Conservation (phyloP, 1,139 yeast genomes). For the Hansenula sp. region DNA sequence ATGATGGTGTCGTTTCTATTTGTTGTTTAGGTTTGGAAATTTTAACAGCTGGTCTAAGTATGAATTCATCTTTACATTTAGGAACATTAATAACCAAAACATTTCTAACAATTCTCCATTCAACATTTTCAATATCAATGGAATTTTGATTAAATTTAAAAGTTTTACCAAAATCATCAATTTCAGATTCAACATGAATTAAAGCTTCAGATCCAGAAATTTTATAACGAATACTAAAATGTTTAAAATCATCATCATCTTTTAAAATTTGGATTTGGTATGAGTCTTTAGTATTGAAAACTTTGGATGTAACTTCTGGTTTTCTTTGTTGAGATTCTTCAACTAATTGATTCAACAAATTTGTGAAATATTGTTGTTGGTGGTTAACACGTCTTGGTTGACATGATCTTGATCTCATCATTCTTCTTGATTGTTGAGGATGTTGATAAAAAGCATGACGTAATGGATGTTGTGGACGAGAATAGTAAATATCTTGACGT, state of each 20-base stretch:
- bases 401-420: slow-evolving; percentile 1
- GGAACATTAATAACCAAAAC: slow-evolving; percentile 9
- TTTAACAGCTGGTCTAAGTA: slow-evolving; percentile 1
- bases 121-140: slow-evolving; percentile 6
- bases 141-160: slow-evolving; percentile 6
- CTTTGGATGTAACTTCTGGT: slow-evolving; percentile 6
- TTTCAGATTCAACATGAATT: slow-evolving; percentile 6
- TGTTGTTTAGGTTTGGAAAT: neutral
- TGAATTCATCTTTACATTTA: slow-evolving; percentile 1
- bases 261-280: slow-evolving; percentile 10
- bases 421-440: neutral
- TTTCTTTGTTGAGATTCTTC: neutral
- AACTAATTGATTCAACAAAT: neutral
- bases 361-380: neutral
- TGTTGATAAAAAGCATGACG: no score
- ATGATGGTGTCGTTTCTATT: neutral
- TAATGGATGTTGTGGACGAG: neutral
- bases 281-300: slow-evolving; percentile 3
- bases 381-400: neutral
- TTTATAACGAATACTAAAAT: slow-evolving; percentile 9
- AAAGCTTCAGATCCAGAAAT: slow-evolving; percentile 1
- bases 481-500: neutral
- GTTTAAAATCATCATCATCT: slow-evolving; percentile 6
- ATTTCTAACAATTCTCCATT: slow-evolving; percentile 6
- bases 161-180: slow-evolving; percentile 8